phyloP scores from a whole-genome alignment of 2,329 filamentous ascomycete genomes.

The Botrytis fragariae region DNA sequence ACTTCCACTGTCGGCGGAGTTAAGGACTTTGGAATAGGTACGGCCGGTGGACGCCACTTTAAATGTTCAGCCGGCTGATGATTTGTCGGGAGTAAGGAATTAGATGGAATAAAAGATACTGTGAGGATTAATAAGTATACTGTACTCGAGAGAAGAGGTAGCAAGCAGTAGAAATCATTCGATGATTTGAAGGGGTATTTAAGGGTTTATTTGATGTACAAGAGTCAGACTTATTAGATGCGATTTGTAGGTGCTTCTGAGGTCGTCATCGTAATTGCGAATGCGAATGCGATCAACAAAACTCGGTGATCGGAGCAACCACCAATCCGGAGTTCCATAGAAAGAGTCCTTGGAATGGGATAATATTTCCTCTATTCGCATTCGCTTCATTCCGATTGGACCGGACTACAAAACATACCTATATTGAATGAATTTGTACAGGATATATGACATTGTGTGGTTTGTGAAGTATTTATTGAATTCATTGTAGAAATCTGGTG shows the following conservation, averaged over 20 bases:
- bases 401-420: too few relatives aligned
- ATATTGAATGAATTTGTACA: too few relatives aligned
- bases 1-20: slow-evolving; percentile 16
- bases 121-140: too few relatives aligned
- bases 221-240: not conserved
- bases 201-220: not conserved
- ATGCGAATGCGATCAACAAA: not conserved
- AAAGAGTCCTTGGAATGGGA: not conserved
- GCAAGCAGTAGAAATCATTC: too few relatives aligned
- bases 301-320: not conserved
- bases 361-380: not conserved
- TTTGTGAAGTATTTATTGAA: too few relatives aligned
- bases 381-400: slow-evolving; percentile 1
- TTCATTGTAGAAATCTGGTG: too few relatives aligned
- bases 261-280: not conserved
- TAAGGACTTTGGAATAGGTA: slow-evolving; percentile 10
- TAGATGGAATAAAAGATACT: not conserved
- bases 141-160: not conserved
- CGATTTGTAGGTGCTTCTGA: not conserved
- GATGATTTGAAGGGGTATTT: not conserved
- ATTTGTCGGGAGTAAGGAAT: not conserved
- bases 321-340: not conserved
- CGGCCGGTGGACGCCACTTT: slow-evolving; percentile 7
- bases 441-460: too few relatives aligned
- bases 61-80: not conserved